Conservation (phyloP, 805 yeast species). For the Lipomyces yamadae region DNA sequence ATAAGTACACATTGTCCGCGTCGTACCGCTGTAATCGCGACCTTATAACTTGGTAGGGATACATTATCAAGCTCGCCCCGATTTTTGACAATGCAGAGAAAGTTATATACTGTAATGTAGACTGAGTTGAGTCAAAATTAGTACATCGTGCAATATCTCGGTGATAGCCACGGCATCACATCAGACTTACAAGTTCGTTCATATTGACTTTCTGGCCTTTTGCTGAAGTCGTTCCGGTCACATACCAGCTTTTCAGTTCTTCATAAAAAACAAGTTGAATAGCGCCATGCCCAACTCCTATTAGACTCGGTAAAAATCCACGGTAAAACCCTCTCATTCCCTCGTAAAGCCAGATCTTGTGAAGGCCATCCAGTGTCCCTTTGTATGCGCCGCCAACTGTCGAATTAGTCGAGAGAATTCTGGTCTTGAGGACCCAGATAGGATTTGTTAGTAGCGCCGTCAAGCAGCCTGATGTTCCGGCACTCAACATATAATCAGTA, state of each 20-base stretch:
- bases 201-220: neutral
- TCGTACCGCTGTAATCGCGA: constrained; percentile 69
- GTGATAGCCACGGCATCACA: constrained; percentile 1
- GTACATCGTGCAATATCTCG: neutral
- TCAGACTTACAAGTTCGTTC: constrained; percentile 1
- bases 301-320: constrained; percentile 73
- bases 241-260: constrained; percentile 56
- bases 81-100: constrained; percentile 73
- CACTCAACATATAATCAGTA: constrained; percentile 57
- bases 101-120: constrained; percentile 62
- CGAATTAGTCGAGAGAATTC: constrained; percentile 57
- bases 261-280: constrained; percentile 87
- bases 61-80: constrained; percentile 67
- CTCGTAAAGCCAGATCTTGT: constrained; percentile 55
- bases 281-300: constrained; percentile 89
- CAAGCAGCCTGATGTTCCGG: constrained; percentile 72
- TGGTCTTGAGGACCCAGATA: constrained; percentile 91
- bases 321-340: constrained; percentile 70
- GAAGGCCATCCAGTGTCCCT: constrained; percentile 61
- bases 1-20: constrained; percentile 42
- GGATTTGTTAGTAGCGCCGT: constrained; percentile 87
- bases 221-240: neutral
- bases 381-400: constrained; percentile 57
- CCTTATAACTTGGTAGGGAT: constrained; percentile 83
- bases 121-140: constrained; percentile 18